Evolutionary conservation across 2,329 filamentous ascomycete genomes (phyloP).

Genomic region (Diaporthe citrichinensis): DNA sequence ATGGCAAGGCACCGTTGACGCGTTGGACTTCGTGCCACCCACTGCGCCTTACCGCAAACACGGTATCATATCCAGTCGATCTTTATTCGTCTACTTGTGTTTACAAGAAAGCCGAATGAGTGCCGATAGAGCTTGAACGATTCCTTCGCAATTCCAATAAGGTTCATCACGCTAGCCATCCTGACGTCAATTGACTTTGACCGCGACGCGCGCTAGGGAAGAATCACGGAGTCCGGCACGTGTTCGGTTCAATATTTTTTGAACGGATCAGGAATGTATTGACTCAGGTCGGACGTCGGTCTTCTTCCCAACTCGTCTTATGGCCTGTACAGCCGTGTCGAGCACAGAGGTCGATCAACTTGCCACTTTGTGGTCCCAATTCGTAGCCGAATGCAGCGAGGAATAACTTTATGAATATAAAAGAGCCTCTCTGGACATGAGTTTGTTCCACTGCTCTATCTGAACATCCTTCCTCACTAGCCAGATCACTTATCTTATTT

Average conservation of each 20-base stretch:
- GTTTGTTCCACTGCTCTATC: background rate
- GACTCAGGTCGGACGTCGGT: constrained; percentile 22
- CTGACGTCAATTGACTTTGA: background rate
- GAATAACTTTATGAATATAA: background rate
- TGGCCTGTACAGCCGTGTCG: background rate
- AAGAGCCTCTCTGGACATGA: background rate
- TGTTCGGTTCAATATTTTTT: background rate
- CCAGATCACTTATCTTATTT: background rate
- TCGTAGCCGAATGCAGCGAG: no score
- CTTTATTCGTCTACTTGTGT: background rate
- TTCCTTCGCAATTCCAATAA: background rate
- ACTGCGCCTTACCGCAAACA: background rate
- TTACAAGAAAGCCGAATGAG: background rate
- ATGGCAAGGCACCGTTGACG: background rate
- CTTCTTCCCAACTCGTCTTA: background rate
- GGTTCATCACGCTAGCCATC: background rate
- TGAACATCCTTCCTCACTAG: background rate
- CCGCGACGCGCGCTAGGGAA: background rate
- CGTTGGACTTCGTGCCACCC: background rate
- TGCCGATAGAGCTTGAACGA: background rate
- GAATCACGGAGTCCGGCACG: background rate
- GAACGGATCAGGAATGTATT: background rate
- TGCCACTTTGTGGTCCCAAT: background rate
- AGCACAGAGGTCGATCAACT: background rate
- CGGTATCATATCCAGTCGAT: background rate